Evolutionary conservation across 129 eudicot species (phyloP).

Genomic region (Heracleum sosnowskyi): DNA sequence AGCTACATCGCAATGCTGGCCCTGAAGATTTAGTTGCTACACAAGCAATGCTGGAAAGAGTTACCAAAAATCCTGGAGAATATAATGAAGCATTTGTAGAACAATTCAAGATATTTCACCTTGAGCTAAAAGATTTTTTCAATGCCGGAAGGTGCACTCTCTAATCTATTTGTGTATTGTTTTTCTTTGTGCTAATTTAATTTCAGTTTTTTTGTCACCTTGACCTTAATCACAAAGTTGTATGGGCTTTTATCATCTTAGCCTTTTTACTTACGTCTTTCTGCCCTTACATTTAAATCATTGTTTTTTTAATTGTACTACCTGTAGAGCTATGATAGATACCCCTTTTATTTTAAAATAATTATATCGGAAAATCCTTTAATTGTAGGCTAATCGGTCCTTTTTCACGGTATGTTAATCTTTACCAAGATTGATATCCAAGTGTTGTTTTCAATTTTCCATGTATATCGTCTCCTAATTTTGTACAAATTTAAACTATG

Average conservation of each 20-base stretch:
- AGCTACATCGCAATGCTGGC: slow-evolving; percentile 93
- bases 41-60: slow-evolving; percentile 87
- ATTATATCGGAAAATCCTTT: not conserved
- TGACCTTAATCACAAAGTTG: not conserved
- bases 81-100: slow-evolving; percentile 80
- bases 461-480: not conserved
- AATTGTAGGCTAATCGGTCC: not conserved
- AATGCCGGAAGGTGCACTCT: slow-evolving; percentile 82
- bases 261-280: not conserved
- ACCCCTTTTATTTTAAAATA: not conserved
- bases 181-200: not conserved
- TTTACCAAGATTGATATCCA: not conserved
- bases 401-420: not conserved
- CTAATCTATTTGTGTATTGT: not conserved
- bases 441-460: not conserved
- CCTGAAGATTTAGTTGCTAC: slow-evolving; percentile 97
- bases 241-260: not conserved
- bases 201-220: not conserved
- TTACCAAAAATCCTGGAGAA: slow-evolving; percentile 76
- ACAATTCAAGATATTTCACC: slow-evolving; percentile 86
- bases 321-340: not conserved
- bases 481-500: not conserved
- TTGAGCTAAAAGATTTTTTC: slow-evolving; percentile 90
- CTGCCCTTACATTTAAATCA: not conserved
- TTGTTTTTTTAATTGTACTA: not conserved